phyloP scores from a whole-genome alignment of 352 stramenopile species.

The Phytophthora podocarpi region DNA sequence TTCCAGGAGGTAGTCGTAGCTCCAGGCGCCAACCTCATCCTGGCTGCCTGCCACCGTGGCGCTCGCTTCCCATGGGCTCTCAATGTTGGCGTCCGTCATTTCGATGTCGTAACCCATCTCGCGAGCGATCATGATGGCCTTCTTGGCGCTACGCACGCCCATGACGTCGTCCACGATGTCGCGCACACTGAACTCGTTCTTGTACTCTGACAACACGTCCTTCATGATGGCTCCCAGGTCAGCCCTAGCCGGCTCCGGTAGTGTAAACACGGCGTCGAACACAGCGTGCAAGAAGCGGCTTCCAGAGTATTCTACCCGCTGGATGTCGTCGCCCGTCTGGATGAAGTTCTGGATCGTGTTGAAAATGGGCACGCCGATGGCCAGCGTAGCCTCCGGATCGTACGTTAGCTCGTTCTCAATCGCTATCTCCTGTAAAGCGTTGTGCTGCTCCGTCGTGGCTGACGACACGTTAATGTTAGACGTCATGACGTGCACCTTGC shows the following conservation, averaged over 20 bases:
- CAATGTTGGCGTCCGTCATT: slow-evolving; percentile 69
- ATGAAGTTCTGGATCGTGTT: slow-evolving; percentile 93
- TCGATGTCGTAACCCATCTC: slow-evolving; percentile 91
- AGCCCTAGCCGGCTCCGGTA: slow-evolving; percentile 28
- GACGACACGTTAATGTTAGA: slow-evolving; percentile 92
- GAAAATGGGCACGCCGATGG: slow-evolving; percentile 91
- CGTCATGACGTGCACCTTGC: slow-evolving; percentile 93
- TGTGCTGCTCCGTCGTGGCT: slow-evolving; percentile 71
- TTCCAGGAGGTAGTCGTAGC: slow-evolving; percentile 58
- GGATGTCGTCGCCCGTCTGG: slow-evolving; percentile 92
- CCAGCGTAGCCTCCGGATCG: slow-evolving; percentile 78
- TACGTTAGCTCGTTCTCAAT: slow-evolving; percentile 91
- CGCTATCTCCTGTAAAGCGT: slow-evolving; percentile 70
- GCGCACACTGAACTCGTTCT: slow-evolving; percentile 52
- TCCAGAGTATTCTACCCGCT: slow-evolving; percentile 90
- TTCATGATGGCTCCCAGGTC: slow-evolving; percentile 75
- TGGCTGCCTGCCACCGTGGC: slow-evolving; percentile 39
- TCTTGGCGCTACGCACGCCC: slow-evolving; percentile 89
- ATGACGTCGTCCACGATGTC: slow-evolving; percentile 94
- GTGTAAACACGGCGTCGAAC: slow-evolving; percentile 53
- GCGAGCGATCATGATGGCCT: slow-evolving; percentile 92
- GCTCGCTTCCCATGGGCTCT: slow-evolving; percentile 48
- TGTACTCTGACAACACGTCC: slow-evolving; percentile 62
- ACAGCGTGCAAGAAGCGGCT: slow-evolving; percentile 88
- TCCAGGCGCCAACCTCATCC: slow-evolving; percentile 44